A percentile compares a stretch with the other conserved stretches of the same genome.
Conservation (phyloP, 1,284 basidiomycete species). For the Boletus hoseneyae region DNA sequence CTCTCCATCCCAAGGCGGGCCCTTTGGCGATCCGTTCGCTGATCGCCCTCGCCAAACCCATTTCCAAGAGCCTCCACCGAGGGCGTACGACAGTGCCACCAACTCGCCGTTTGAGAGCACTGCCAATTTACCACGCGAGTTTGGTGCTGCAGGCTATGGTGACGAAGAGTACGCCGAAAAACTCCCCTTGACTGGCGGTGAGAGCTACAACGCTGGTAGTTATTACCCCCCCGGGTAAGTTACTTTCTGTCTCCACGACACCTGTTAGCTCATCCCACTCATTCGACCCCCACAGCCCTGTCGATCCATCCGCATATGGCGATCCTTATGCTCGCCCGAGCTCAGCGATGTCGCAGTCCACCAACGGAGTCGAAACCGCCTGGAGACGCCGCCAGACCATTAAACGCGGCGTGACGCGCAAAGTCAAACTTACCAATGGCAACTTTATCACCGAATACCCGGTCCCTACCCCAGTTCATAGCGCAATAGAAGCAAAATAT, state of each 20-base stretch:
- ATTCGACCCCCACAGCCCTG: slow-evolving; percentile 39
- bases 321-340: slow-evolving; percentile 65
- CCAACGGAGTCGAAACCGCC: slow-evolving; percentile 67
- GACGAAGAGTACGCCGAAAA: slow-evolving; percentile 73
- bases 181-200: slow-evolving; percentile 59
- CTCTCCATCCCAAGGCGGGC: slow-evolving; percentile 41
- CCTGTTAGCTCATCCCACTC: background rate
- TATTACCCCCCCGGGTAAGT: slow-evolving; percentile 72
- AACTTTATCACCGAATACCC: slow-evolving; percentile 90
- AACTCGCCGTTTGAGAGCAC: slow-evolving; percentile 52
- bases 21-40: slow-evolving; percentile 63
- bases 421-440: slow-evolving; percentile 88
- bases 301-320: slow-evolving; percentile 61
- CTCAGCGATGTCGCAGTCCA: slow-evolving; percentile 62
- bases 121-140: slow-evolving; percentile 52
- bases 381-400: slow-evolving; percentile 90
- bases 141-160: slow-evolving; percentile 43
- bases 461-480: slow-evolving; percentile 86
- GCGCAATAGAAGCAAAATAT: slow-evolving; percentile 84
- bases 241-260: background rate
- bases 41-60: slow-evolving; percentile 59
- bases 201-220: slow-evolving; percentile 49
- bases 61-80: slow-evolving; percentile 51
- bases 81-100: slow-evolving; percentile 40
- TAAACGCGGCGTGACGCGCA: slow-evolving; percentile 88